Conservation (phyloP, 2,329 filamentous ascomycete species). For the Colletotrichum coccodes region DNA sequence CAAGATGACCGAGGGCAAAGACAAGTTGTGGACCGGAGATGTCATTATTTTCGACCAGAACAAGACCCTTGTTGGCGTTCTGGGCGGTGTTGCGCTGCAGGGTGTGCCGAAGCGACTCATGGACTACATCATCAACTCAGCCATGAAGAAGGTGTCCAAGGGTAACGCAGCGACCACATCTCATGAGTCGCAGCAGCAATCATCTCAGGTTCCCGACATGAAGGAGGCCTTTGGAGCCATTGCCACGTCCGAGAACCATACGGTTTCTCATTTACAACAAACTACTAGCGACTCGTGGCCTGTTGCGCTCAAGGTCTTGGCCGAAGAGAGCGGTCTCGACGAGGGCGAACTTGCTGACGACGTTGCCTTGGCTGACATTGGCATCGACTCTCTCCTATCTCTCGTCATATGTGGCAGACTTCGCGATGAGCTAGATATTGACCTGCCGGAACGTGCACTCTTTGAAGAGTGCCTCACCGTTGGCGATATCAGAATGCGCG, state of each 20-base stretch:
- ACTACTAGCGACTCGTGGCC: slow-evolving; percentile 52
- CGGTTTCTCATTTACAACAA: slow-evolving; percentile 50
- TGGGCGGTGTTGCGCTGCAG: slow-evolving; percentile 71
- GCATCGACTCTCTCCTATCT: slow-evolving; percentile 70
- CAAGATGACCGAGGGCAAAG: slow-evolving; percentile 64
- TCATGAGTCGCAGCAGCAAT: slow-evolving; percentile 40
- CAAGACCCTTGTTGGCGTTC: slow-evolving; percentile 57
- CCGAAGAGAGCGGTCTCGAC: slow-evolving; percentile 64
- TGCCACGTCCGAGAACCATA: neutral
- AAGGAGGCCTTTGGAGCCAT: neutral
- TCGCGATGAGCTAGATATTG: slow-evolving; percentile 66
- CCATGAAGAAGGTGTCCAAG: slow-evolving; percentile 51
- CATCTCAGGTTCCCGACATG: neutral
- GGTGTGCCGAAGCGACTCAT: slow-evolving; percentile 73
- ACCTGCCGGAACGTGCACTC: slow-evolving; percentile 57
- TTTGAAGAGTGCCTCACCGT: slow-evolving; percentile 66
- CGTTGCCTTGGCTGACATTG: slow-evolving; percentile 65
- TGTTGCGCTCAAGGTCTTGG: slow-evolving; percentile 62
- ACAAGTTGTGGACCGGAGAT: slow-evolving; percentile 59
- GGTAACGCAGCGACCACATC: slow-evolving; percentile 56
- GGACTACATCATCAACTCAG: slow-evolving; percentile 66
- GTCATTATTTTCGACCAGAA: slow-evolving; percentile 66
- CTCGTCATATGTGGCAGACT: slow-evolving; percentile 66
- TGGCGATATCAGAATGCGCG: slow-evolving; percentile 57
- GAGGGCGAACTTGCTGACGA: slow-evolving; percentile 65